A percentile compares a stretch with the other conserved stretches of the same genome.
Conservation (phyloP, 1,284 basidiomycete species). For the Ustilago hordei region DNA sequence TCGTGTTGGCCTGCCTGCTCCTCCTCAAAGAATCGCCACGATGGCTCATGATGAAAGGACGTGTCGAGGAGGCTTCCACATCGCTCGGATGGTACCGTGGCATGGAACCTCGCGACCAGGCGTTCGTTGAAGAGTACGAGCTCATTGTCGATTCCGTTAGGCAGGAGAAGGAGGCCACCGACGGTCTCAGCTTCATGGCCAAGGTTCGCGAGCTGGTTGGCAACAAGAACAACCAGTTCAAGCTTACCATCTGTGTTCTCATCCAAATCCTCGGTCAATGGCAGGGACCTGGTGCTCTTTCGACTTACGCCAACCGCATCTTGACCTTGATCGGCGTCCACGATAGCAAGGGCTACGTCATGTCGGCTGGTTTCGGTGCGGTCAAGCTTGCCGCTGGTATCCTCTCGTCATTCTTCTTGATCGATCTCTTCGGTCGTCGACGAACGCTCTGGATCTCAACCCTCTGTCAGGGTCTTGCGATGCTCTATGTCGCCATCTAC, state of each 20-base stretch:
- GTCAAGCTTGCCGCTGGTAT: constrained; percentile 50
- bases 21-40: constrained; percentile 81
- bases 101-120: constrained; percentile 37
- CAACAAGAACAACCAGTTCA: constrained; percentile 53
- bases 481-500: constrained; percentile 50
- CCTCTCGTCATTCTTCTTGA: constrained; percentile 49
- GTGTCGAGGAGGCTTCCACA: constrained; percentile 74
- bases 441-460: constrained; percentile 45
- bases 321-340: constrained; percentile 38
- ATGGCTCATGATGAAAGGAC: constrained; percentile 80
- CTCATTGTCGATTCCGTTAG: constrained; percentile 41
- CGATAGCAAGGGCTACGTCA: constrained; percentile 46
- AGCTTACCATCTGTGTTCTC: constrained; percentile 37
- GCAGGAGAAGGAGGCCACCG: constrained; percentile 40
- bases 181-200: constrained; percentile 33
- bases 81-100: constrained; percentile 72
- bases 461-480: constrained; percentile 42
- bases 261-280: constrained; percentile 52
- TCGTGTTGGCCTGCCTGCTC: constrained; percentile 71
- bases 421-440: constrained; percentile 50
- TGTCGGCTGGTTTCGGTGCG: constrained; percentile 48
- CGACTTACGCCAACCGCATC: constrained; percentile 53
- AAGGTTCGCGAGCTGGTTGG: constrained; percentile 35
- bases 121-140: constrained; percentile 44
- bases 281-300: constrained; percentile 48